Evolutionary conservation across 164 flowering plant genomes (phyloP), one percentile per base, ranked within the genome.

Genomic region (Vitis cinerea): DNA sequence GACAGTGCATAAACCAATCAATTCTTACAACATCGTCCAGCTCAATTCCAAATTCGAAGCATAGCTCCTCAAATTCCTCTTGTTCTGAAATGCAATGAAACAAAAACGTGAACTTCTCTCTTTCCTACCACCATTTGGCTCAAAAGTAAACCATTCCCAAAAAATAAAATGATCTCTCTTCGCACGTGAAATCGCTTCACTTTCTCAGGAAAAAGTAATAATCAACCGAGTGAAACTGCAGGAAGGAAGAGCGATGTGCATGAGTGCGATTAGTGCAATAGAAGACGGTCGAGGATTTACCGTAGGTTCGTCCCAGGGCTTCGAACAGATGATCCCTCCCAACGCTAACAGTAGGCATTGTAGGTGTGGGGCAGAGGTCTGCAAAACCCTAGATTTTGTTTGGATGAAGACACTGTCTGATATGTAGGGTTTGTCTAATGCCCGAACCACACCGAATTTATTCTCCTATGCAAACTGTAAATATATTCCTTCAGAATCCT

Each of bases 321-420:
- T 78, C 75, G 77, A 87, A 89, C 49, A 95, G 91, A 23, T 85
- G 91, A 65, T 95, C 99, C 19, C 98, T 77, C 29, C 94, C 94
- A 1, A 95, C 89, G 71, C 93, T 83, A 1, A 95, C 85, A 0
- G 97, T 95, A 9, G 99, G 99, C 99, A 95, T 95, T 44, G 66
- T 55, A 13, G 48, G 2, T 31, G 44, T 31, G 44, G 44, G 44
- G 7, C 7, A 6, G 44, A 31, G 44, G 4, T 31, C 44, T 6
- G 44, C 44, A 31, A 31, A 31, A 31, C 44, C 44, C 44, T 31
- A 31, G 44, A 31, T 31, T 2, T 6, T 31, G 44, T 23, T 23
- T 23, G 27, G 27, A 1, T 23, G 27, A 23, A 31, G 7, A 31
- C 4, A 1, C 44, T 31, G 44, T 31, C 44, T 31, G 44, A 4